Evolutionary conservation across 2,329 filamentous ascomycete genomes (phyloP).

Genomic region (Aspergillus japonicus): DNA sequence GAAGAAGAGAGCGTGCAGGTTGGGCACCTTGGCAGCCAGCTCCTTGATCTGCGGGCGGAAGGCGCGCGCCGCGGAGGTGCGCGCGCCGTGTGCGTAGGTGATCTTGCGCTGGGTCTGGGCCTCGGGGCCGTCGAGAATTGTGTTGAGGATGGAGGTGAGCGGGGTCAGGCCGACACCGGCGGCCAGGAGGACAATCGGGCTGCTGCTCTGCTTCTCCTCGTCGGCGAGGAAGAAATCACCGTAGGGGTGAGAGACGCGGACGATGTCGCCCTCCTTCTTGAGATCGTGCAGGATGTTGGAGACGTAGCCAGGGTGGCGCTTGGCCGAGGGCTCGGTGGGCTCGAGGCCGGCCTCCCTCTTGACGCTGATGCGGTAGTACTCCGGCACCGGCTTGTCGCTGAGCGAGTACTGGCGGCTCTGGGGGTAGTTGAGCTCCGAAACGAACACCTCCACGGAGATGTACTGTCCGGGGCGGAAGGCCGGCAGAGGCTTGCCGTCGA

Average conservation of each 20-base stretch:
- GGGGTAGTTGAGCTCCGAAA: slow-evolving; percentile 59
- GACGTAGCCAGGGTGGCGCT: slow-evolving; percentile 61
- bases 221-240: slow-evolving; percentile 58
- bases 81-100: slow-evolving; percentile 61
- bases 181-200: slow-evolving; percentile 61
- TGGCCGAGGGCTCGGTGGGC: slow-evolving; percentile 44
- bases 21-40: slow-evolving; percentile 44
- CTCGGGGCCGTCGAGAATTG: slow-evolving; percentile 43
- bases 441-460: slow-evolving; percentile 60
- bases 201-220: slow-evolving; percentile 38
- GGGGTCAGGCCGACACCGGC: slow-evolving; percentile 62
- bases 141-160: slow-evolving; percentile 61
- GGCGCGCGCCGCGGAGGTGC: slow-evolving; percentile 47
- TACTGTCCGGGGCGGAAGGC: slow-evolving; percentile 70
- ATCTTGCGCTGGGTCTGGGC: slow-evolving; percentile 49
- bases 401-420: slow-evolving; percentile 74
- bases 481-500: slow-evolving; percentile 61
- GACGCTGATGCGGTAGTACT: slow-evolving; percentile 69
- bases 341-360: slow-evolving; percentile 63
- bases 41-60: slow-evolving; percentile 55
- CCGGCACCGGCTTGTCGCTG: slow-evolving; percentile 60
- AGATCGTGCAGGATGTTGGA: slow-evolving; percentile 68
- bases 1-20: slow-evolving; percentile 59
- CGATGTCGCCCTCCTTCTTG: slow-evolving; percentile 59
- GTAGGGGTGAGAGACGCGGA: slow-evolving; percentile 66